phyloP scores from a whole-genome alignment of 768 basidiomycete species.

The Brasilioporus rufonigricans region DNA sequence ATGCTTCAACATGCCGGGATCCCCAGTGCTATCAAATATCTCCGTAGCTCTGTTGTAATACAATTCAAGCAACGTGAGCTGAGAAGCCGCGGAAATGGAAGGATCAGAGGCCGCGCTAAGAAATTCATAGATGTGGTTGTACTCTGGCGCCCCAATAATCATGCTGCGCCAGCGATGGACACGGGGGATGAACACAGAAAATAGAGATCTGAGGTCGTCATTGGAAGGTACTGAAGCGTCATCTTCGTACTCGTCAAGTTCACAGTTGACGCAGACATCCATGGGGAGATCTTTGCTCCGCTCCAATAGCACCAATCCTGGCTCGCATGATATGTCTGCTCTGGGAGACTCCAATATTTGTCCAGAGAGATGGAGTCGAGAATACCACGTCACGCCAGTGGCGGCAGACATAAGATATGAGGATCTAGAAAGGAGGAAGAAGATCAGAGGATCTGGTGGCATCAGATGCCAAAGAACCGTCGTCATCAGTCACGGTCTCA shows the following conservation, averaged over 20 bases:
- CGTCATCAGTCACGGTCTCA: not conserved
- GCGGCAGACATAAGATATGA: constrained; percentile 36
- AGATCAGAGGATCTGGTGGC: not conserved
- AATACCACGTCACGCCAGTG: constrained; percentile 57
- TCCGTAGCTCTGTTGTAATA: constrained; percentile 32
- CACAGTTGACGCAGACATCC: not conserved
- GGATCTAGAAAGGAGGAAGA: constrained; percentile 43
- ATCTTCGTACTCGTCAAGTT: not conserved
- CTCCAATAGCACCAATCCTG: constrained; percentile 44
- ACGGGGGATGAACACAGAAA: constrained; percentile 47
- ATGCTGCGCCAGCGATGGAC: constrained; percentile 37
- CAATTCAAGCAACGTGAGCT: constrained; percentile 55
- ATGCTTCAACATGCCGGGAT: constrained; percentile 27
- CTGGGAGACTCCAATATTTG: constrained; percentile 31
- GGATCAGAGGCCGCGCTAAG: constrained; percentile 41
- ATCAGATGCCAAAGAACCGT: not conserved
- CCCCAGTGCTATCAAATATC: not conserved
- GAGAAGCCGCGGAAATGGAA: constrained; percentile 42
- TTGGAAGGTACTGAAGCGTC: constrained; percentile 7
- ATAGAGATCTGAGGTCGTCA: constrained; percentile 25
- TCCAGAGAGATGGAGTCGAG: constrained; percentile 57
- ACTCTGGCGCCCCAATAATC: constrained; percentile 48
- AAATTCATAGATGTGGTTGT: constrained; percentile 45
- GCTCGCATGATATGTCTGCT: constrained; percentile 42
- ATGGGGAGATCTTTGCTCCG: constrained; percentile 43